A percentile compares a stretch with the other conserved stretches of the same genome.
phyloP scores from a whole-genome alignment of 148 eudicot species.

The Rhododendron ovatum region DNA sequence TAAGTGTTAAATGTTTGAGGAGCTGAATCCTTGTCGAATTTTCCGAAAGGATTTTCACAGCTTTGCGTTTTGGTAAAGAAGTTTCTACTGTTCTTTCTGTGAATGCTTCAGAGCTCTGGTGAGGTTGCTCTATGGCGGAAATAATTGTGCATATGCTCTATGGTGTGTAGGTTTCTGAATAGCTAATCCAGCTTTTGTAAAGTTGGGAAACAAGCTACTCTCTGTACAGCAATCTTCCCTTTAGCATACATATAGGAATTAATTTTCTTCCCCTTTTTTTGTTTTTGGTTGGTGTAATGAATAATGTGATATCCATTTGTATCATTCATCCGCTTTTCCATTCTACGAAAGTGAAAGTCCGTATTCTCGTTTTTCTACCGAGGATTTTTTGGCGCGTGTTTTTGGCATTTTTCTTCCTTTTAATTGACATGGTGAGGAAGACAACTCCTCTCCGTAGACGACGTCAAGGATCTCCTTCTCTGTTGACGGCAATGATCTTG shows the following conservation, averaged over 20 bases:
- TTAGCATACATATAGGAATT: neutral
- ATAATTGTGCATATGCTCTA: neutral
- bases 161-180: neutral
- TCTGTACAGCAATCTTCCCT: neutral
- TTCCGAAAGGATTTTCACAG: neutral
- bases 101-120: neutral
- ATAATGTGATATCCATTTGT: neutral
- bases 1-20: neutral
- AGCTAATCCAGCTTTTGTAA: neutral
- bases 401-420: neutral
- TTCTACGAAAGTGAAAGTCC: neutral
- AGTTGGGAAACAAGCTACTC: neutral
- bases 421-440: neutral
- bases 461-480: too few species aligned
- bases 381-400: neutral
- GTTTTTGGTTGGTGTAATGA: neutral
- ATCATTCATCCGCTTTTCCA: neutral
- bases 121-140: neutral
- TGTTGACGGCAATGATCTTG: too few species aligned
- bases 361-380: neutral
- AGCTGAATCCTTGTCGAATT: neutral
- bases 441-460: too few species aligned
- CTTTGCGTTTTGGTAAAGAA: neutral
- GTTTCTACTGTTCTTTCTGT: neutral
- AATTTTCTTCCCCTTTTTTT: neutral